phyloP scores from a whole-genome alignment of 83 land plant species.

The Thuja plicata region DNA sequence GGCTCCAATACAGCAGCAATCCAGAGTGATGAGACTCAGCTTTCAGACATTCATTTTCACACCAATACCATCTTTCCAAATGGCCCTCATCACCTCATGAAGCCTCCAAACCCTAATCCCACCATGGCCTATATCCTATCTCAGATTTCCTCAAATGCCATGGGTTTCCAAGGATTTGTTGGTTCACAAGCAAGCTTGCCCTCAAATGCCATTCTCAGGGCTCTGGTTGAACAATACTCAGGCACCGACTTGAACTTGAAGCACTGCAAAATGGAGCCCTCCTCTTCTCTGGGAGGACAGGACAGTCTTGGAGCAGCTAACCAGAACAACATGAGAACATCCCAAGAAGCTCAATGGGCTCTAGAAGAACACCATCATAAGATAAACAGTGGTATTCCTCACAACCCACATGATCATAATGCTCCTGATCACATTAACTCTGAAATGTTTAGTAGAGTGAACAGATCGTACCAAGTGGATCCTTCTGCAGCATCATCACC shows the following conservation, averaged over 20 bases:
- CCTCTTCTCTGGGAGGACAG: background rate
- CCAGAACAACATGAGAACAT: background rate
- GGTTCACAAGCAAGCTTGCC: background rate
- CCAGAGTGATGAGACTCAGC: background rate
- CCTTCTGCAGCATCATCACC: background rate
- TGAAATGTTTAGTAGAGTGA: conserved; percentile 1
- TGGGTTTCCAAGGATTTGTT: background rate
- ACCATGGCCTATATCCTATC: conserved; percentile 12
- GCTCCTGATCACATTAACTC: background rate
- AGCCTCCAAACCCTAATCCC: conserved; percentile 10
- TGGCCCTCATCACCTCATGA: background rate
- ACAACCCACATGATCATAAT: conserved; percentile 5
- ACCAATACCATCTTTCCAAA: background rate
- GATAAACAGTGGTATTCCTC: background rate
- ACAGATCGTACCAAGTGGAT: conserved; percentile 1
- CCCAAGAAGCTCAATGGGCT: background rate
- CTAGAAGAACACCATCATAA: background rate
- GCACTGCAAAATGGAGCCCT: conserved; percentile 12
- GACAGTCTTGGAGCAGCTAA: conserved; percentile 8
- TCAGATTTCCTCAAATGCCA: background rate
- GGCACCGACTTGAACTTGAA: background rate
- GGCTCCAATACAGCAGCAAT: background rate
- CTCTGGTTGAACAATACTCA: conserved; percentile 9
- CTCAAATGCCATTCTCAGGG: conserved; percentile 19
- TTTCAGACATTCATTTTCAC: conserved; percentile 7